Base-by-base conservation (phyloP, 495 filamentous ascomycete species). In the Acidiella bohemica region DNA sequence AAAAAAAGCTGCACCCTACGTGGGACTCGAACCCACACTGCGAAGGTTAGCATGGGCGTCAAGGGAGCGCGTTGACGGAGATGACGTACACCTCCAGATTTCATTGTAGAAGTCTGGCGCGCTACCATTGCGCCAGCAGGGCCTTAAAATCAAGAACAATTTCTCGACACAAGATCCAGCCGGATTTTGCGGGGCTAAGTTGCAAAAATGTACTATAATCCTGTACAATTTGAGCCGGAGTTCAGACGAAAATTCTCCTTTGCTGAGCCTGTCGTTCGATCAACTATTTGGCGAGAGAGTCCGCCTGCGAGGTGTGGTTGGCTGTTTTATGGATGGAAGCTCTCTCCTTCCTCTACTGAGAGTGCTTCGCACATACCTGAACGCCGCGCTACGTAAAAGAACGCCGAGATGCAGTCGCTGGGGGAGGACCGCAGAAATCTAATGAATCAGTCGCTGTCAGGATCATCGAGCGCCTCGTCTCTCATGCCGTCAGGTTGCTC, bases 11-110 rank as follows among this genome's bases (percentile, higher is more conserved):
- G 3, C 23, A 47, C 27, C 39, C 32, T 18, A 42, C 44, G 44
- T 25, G 39, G 39, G 45, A 48, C 45, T 48, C 45, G 45, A 48
- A 48, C 46, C 35, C 44, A 23, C 45, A 48, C n/a, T n/a, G n/a
- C n/a, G n/a, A n/a, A n/a, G n/a, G n/a, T n/a, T n/a, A n/a, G n/a
- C n/a, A n/a, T n/a, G n/a, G n/a, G n/a, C n/a, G n/a, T n/a, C n/a
- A n/a, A n/a, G n/a, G n/a, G n/a, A n/a, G n/a, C n/a, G n/a, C n/a
- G n/a, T n/a, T n/a, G n/a, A n/a, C n/a, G n/a, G n/a, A n/a, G n/a
- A n/a, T n/a, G n/a, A n/a, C n/a, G n/a, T n/a, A n/a, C n/a, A 46
- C 47, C 47, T 50, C 47, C 47, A 50, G 47, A 50, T 50, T 34
- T 44, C 46, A 4, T 27, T 24, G 23, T 49, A 50, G 47, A 50